These are phyloP conservation scores for Populus hybrid DNA, from an alignment of 441 rosid genomes.

Conservation along the genomic window DNA sequence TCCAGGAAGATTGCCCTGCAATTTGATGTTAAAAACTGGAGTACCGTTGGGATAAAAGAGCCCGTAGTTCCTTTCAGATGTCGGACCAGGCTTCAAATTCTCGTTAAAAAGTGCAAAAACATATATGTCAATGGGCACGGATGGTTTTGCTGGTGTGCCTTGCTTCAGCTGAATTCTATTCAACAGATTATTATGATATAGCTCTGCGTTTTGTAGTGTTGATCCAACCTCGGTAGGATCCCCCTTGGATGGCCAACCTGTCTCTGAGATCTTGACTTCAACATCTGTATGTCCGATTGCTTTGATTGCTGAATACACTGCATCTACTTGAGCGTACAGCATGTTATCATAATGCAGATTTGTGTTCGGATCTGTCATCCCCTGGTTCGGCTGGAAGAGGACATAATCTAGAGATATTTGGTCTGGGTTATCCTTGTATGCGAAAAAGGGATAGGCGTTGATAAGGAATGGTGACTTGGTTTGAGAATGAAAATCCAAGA, in stretches of 20 bases:
- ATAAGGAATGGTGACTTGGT: slow-evolving; percentile 62
- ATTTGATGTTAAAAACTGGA: slow-evolving; percentile 70
- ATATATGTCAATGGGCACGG: slow-evolving; percentile 53
- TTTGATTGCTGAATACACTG: slow-evolving; percentile 66
- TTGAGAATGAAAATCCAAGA: slow-evolving; percentile 57
- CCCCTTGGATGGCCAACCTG: slow-evolving; percentile 92
- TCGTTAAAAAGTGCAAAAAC: slow-evolving; percentile 86
- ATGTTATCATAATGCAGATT: slow-evolving; percentile 74
- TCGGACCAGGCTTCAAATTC: slow-evolving; percentile 72
- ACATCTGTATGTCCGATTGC: slow-evolving; percentile 60
- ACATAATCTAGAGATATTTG: slow-evolving; percentile 57
- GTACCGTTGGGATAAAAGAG: slow-evolving; percentile 69
- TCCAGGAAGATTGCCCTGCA: slow-evolving; percentile 65
- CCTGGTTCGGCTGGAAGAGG: slow-evolving; percentile 69
- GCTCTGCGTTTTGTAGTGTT: slow-evolving; percentile 51
- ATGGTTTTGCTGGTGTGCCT: slow-evolving; percentile 69
- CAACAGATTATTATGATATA: slow-evolving; percentile 67
- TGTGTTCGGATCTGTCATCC: slow-evolving; percentile 52
- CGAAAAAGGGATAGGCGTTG: slow-evolving; percentile 82
- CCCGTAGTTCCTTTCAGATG: slow-evolving; percentile 84
- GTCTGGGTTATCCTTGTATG: slow-evolving; percentile 56
- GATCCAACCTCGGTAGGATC: slow-evolving; percentile 71
- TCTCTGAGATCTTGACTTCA: slow-evolving; percentile 65
- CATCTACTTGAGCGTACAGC: slow-evolving; percentile 87
- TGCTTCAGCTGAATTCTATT: slow-evolving; percentile 40